phyloP scores from a whole-genome alignment of 164 flowering plant genomes.

The Kingdonia uniflora region DNA sequence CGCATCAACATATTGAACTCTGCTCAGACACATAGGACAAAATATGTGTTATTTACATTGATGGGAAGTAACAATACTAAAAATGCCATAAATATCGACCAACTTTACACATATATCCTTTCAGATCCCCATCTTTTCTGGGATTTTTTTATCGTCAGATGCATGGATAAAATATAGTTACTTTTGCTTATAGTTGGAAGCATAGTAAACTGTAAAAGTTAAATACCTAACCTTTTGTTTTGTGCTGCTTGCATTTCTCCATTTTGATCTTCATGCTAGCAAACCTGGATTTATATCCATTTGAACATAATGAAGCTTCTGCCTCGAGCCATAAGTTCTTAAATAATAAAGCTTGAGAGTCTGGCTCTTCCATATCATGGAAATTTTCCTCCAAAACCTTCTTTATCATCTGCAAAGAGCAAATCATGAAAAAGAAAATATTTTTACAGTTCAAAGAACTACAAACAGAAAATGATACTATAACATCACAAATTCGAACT shows the following conservation, averaged over 20 bases:
- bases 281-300: slow-evolving; percentile 48
- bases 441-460: not conserved
- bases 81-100: not conserved
- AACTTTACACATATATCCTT: not conserved
- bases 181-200: too few relatives aligned
- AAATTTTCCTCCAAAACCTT: slow-evolving; percentile 46
- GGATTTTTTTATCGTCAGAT: not conserved
- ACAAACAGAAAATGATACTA: not conserved
- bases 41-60: slow-evolving; percentile 5
- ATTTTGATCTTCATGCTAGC: slow-evolving; percentile 40
- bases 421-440: not conserved
- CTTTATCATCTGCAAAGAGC: slow-evolving; percentile 43
- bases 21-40: too few relatives aligned
- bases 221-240: slow-evolving; percentile 17
- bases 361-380: slow-evolving; percentile 26
- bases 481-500: not conserved
- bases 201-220: too few relatives aligned
- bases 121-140: not conserved
- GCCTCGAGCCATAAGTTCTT: slow-evolving; percentile 90
- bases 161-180: too few relatives aligned
- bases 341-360: slow-evolving; percentile 38
- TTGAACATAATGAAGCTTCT: slow-evolving; percentile 73
- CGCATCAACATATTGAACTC: too few relatives aligned
- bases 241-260: slow-evolving; percentile 21
- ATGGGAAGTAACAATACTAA: slow-evolving; percentile 1